Base-by-base conservation (phyloP, 257 asterid species). In the Nicotiana knightiana region DNA sequence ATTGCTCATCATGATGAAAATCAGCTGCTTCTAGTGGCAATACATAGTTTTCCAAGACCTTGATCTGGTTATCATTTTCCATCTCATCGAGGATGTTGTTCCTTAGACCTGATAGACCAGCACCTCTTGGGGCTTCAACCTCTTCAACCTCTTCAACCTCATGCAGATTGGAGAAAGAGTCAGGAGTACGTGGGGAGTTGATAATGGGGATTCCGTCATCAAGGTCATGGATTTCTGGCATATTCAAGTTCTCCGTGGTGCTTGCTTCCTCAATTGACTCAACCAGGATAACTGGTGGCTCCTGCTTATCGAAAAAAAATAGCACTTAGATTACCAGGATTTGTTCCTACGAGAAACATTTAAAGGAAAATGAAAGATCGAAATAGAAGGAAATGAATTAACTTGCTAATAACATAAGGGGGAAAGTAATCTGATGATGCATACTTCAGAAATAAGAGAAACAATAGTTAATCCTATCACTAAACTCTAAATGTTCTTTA, bases 111-210 rank as follows among this genome's bases (percentile, higher is more conserved):
- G 82, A 83, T 67, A 54, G 73, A 78, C 84, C 83, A 76, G 82
- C 81, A 67, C 68, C 82, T 62, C 61, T 81, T 81, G 75, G 86
- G 82, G 73, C 39, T 68, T 84, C 94, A 59, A 21, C 24, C 24
- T 28, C 39, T 68, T 84, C 94, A 59, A 21, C 24, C 24, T 28
- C 30, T 28, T 84, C 86, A 80, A 82, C 88, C 79, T 75, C 85
- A 26, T 88, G 83, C 5, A 85, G 88, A 76, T 87, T 37, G 68
- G 89, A 86, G 86, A 82, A 79, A 70, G 86, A 87, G 61, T 90
- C 85, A 10, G 90, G 93, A 90, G 86, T 90, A 26, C 85, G 81
- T 21, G 94, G 92, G 76, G 93, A 84, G 87, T 81, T 85, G 81
- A 70, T 17, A 55, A 82, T 81, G 59, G 84, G 80, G 81, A 76